Conservation (phyloP, 2,329 filamentous ascomycete genomes). For the Botryotinia globosa region DNA sequence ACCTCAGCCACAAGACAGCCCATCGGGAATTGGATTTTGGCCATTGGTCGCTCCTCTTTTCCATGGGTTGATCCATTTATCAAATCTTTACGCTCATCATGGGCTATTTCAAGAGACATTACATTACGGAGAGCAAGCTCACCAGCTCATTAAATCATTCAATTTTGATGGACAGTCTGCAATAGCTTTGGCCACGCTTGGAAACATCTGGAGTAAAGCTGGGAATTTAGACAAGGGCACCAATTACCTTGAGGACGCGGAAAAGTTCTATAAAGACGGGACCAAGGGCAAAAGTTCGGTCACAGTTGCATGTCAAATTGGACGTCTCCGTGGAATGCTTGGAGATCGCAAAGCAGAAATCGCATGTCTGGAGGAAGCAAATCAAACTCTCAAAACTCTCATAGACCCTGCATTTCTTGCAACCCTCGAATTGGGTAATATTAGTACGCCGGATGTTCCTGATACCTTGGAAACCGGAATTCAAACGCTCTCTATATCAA, state of each 20-base stretch:
- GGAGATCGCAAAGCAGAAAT: constrained; percentile 49
- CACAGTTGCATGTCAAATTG: constrained; percentile 53
- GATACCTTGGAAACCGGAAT: constrained; percentile 30
- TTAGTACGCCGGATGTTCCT: constrained; percentile 26
- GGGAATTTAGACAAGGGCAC: constrained; percentile 58
- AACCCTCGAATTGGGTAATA: constrained; percentile 20
- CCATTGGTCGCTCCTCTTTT: constrained; percentile 71
- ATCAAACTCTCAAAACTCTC: constrained; percentile 45
- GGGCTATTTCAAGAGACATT: constrained; percentile 86
- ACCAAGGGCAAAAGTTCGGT: constrained; percentile 46
- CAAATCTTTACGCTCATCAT: constrained; percentile 74
- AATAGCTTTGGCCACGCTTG: constrained; percentile 54
- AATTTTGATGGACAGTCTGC: constrained; percentile 45
- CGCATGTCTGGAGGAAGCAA: constrained; percentile 47
- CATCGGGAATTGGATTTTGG: constrained; percentile 73
- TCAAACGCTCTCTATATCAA: constrained; percentile 36
- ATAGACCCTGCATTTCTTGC: constrained; percentile 41
- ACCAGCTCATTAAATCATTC: constrained; percentile 60
- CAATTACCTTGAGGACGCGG: constrained; percentile 53
- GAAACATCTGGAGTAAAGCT: constrained; percentile 55
- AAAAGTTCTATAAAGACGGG: constrained; percentile 49
- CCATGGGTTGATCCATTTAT: constrained; percentile 68
- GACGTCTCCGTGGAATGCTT: constrained; percentile 51
- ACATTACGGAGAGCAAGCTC: constrained; percentile 82
- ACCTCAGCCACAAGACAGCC: constrained; percentile 29